Evolutionary conservation across 1,284 basidiomycete species (phyloP), one percentile per base, ranked within the genome.

Genomic region (Cystobasidiaceae sp.): DNA sequence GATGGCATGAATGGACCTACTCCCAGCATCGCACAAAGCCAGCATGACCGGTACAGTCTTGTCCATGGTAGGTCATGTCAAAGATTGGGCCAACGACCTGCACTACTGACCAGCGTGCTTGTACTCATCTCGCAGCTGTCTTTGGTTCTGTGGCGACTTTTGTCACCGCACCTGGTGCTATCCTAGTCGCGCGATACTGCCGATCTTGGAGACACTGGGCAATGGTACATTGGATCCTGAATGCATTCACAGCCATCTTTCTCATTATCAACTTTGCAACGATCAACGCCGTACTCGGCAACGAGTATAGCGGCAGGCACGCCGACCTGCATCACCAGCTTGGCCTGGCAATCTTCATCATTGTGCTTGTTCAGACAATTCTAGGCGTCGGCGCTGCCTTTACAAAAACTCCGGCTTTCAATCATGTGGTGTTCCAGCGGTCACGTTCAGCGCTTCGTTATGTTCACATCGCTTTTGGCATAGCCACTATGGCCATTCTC

Each of bases 191-290:
- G 1, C 59, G 59, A 6, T 61, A 61, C 37, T 28, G 37, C 46
- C 46, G 59, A 23, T 32, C 15, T 8, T 61, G 59, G 59, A 4
- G 25, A 43, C 25, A 61, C 59, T 61, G 59, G 59, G 32, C 21
- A 19, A 6, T 13, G 17, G 33, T 39, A 4, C 59, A 61, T n/a
- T 41, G 39, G 17, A 33, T 4, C 15, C n/a, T 61, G 21, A 50
- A 61, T 28, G 21, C 39, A 11, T 48, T 61, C 60, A 83, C 84
- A 59, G 78, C 91, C 55, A 88, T 89, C 49, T 88, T 86, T 7
- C 75, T 92, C 6, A 78, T 85, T 23, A 89, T 88, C n/a, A 89
- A 87, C 85, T 87, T 75, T n/a, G n/a, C n/a, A n/a, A n/a, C n/a
- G n/a, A n/a, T n/a, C n/a, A n/a, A n/a, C n/a, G n/a, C n/a, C 37